phyloP scores from a whole-genome alignment of 2,329 filamentous ascomycete species.

The Colletotrichum navitas region DNA sequence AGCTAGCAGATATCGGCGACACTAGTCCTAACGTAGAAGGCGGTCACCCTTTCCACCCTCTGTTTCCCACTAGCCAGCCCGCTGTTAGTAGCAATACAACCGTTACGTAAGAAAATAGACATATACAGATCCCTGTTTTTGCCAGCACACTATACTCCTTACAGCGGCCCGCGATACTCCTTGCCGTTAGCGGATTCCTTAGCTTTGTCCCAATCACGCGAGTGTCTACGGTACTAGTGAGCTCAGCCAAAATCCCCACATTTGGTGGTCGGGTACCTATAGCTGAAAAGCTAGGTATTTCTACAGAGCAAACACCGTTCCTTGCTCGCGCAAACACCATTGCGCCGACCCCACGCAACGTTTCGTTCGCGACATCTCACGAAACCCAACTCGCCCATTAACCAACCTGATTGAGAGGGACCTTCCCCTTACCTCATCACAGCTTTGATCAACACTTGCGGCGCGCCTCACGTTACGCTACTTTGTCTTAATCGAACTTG shows the following conservation, averaged over 20 bases:
- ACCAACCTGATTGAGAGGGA: background rate
- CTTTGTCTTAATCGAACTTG: background rate
- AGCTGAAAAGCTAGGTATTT: background rate
- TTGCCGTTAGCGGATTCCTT: too few relatives aligned
- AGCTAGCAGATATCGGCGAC: too few relatives aligned
- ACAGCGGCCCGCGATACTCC: too few relatives aligned
- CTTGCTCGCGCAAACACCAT: background rate
- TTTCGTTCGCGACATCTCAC: conserved; percentile 6
- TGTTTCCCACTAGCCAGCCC: too few relatives aligned
- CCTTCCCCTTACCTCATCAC: background rate
- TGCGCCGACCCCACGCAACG: background rate
- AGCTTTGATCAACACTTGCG: background rate
- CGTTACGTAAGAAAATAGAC: too few relatives aligned
- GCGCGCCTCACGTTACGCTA: conserved; percentile 8
- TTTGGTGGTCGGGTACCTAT: background rate
- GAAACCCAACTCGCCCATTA: background rate
- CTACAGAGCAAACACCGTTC: background rate
- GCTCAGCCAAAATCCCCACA: background rate
- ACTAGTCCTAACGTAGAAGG: too few relatives aligned
- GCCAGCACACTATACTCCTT: too few relatives aligned
- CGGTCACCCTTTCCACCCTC: too few relatives aligned
- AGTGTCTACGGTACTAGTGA: too few relatives aligned
- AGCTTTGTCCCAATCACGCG: too few relatives aligned
- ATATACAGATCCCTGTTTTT: too few relatives aligned
- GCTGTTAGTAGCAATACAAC: too few relatives aligned